Evolutionary conservation across 2,329 filamentous ascomycete species (phyloP), one percentile per base, ranked within the genome.

Genomic region (Fragosphaeria purpurea): DNA sequence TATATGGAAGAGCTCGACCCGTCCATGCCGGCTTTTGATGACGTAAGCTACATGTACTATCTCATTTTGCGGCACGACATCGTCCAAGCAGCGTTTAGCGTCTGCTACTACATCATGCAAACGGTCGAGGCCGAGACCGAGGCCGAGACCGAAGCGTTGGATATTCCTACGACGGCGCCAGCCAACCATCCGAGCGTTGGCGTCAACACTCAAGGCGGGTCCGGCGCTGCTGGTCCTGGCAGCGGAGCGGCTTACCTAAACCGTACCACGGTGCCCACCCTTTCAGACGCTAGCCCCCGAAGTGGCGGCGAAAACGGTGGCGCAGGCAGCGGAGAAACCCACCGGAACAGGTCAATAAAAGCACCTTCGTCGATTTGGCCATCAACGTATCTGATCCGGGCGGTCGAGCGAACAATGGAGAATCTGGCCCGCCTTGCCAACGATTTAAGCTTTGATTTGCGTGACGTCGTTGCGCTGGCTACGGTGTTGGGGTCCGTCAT

Each of bases 1-100:
- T 78, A 77, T 51, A 63, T 78, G 43, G 75, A 79, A 53, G 75
- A 79, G 53, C 61, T 79, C 6, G 74, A 79, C 52, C 70, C 73
- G 0, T 59, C 64, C 31, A 64, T 69, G 5, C 65, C 70, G 3
- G 69, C 71, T 44, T 78, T 73, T 47, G 62, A 67, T 41, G 70
- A 73, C 41, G 66, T 76, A 31, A 68, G 68, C 56, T 72, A 75
- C 51, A 74, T 78, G 67, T 75, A 77, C 50, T 68, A 76, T 52
- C 67, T 76, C 46, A 65, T 77, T 9, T 60, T 79, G 38, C 76
- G 74, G 56, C 69, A 71, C 53, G 76, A 79, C 54, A 73, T 79
- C 31, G 64, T 77, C 22, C 75, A 79, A 59, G 74, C 76, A 0
- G 73, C 74, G 3, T 68, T 79, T 43, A 76, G 75, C 51, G 64